Evolutionary conservation across 2,329 filamentous ascomycete genomes (phyloP).

Genomic region (Aspergillus bombycis): DNA sequence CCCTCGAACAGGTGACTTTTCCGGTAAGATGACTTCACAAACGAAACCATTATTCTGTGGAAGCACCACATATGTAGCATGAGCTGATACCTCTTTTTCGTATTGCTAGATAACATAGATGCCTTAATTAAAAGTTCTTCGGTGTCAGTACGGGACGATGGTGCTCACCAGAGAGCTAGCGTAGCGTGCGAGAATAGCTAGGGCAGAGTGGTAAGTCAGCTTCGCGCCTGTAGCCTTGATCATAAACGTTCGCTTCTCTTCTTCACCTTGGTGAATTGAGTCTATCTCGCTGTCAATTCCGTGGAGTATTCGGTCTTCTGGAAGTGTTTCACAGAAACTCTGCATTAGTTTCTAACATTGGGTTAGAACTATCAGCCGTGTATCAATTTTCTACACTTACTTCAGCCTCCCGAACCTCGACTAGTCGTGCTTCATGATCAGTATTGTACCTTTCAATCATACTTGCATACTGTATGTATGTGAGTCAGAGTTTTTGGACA

Average conservation of each 20-base stretch:
- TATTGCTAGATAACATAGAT: constrained; percentile 38
- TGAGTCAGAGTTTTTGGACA: constrained; percentile 9
- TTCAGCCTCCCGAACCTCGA: constrained; percentile 53
- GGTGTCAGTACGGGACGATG: background rate
- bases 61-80: constrained; percentile 65
- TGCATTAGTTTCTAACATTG: constrained; percentile 59
- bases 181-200: constrained; percentile 73
- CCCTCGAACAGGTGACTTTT: constrained; percentile 70
- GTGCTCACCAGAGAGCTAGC: constrained; percentile 63
- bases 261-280: constrained; percentile 58
- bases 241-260: constrained; percentile 57
- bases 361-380: background rate
- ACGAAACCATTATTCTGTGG: constrained; percentile 62
- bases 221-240: constrained; percentile 72
- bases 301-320: constrained; percentile 71
- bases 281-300: constrained; percentile 63
- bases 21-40: constrained; percentile 79
- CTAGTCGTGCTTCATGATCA: constrained; percentile 62
- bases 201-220: constrained; percentile 74
- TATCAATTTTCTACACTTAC: constrained; percentile 24
- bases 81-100: constrained; percentile 51
- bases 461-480: constrained; percentile 64
- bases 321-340: constrained; percentile 74
- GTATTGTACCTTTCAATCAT: constrained; percentile 77
- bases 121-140: constrained; percentile 10